Percentiles rank a stretch among this genome's conserved stretches.
Evolutionary conservation across 345 rosid genomes (phyloP).

Genomic region (Excoecaria agallocha): DNA sequence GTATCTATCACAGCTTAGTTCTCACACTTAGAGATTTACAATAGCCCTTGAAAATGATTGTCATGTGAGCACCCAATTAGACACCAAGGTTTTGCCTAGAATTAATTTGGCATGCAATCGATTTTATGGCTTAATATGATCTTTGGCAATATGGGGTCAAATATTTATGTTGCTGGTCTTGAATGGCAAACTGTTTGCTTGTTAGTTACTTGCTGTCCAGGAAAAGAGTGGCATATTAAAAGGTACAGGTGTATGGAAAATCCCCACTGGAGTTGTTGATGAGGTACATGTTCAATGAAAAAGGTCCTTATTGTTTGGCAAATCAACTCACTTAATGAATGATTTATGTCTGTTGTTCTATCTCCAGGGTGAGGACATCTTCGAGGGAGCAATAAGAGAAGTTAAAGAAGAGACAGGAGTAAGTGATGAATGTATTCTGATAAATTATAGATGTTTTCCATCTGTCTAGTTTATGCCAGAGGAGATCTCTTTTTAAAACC

Average conservation of each 20-base stretch:
- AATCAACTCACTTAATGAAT: conserved; percentile 2
- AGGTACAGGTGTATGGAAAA: conserved; percentile 70
- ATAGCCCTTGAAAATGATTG: background rate
- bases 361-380: conserved; percentile 70
- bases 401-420: conserved; percentile 90
- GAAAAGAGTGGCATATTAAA: conserved; percentile 60
- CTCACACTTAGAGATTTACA: background rate
- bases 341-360: conserved; percentile 16
- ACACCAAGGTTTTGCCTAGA: background rate
- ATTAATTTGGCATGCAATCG: background rate
- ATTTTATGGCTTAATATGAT: background rate
- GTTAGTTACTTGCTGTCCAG: conserved; percentile 74
- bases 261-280: conserved; percentile 81
- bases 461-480: background rate
- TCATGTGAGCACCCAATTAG: background rate
- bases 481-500: conserved; percentile 6
- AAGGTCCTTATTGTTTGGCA: background rate
- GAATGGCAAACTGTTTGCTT: conserved; percentile 14
- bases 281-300: conserved; percentile 42
- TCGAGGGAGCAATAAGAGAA: conserved; percentile 61
- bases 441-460: conserved; percentile 1
- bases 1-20: background rate
- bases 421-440: conserved; percentile 24
- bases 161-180: conserved; percentile 5
- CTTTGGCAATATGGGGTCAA: too few relatives aligned